Evolutionary conservation across 73 alveolate species (phyloP).

Genomic region (Paramecium primaurelia): DNA sequence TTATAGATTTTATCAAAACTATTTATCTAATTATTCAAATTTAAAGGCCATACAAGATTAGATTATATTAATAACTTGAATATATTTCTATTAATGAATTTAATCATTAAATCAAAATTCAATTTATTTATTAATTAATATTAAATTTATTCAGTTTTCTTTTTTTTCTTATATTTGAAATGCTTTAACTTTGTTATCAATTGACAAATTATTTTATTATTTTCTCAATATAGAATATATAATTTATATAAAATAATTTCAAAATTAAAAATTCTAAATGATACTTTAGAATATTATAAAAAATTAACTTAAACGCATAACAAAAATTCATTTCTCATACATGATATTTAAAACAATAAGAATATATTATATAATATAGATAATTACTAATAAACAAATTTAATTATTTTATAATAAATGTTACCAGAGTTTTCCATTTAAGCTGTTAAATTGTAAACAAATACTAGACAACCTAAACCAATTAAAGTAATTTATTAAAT

Average conservation of each 20-base stretch:
- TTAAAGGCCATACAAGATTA: not conserved
- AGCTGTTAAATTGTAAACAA: not conserved
- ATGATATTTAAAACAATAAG: no score
- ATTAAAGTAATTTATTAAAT: not conserved
- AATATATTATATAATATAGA: no score
- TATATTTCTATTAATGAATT: no score
- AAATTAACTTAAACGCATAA: no score
- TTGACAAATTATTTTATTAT: no score
- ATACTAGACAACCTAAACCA: not conserved
- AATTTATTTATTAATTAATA: no score
- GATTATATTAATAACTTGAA: not conserved
- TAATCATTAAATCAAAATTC: not conserved
- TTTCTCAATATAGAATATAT: no score
- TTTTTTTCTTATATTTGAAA: not conserved
- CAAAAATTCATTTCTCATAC: no score
- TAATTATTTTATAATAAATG: not conserved
- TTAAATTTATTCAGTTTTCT: not conserved
- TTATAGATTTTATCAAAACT: not conserved
- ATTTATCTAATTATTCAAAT: not conserved
- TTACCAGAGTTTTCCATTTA: conserved; percentile 8
- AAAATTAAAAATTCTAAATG: no score
- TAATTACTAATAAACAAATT: not conserved
- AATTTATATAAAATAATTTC: no score
- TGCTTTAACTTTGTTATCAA: not conserved
- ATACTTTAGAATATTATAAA: no score